Percentiles rank a stretch among this genome's conserved stretches.
Conservation (phyloP, 257 asterid genomes). For the Solanum appendiculatum region DNA sequence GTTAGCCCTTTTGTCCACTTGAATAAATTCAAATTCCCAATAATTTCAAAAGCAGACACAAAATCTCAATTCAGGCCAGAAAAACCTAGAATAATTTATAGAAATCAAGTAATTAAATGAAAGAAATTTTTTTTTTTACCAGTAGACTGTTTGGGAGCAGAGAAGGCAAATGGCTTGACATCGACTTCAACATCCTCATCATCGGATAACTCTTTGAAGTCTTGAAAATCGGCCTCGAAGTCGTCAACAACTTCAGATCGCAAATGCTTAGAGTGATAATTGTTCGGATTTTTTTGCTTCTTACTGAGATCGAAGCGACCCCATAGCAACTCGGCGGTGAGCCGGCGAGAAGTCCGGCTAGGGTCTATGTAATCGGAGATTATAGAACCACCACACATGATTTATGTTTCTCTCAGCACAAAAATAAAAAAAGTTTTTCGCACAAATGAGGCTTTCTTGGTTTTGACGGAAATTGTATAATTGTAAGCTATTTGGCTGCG, state of each 20-base stretch:
- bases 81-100: background rate
- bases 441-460: background rate
- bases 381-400: constrained; percentile 94
- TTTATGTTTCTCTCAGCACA: background rate
- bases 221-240: constrained; percentile 14
- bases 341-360: constrained; percentile 49
- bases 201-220: constrained; percentile 2
- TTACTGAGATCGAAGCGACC: constrained; percentile 38
- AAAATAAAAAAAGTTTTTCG: background rate
- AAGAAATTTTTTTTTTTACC: background rate
- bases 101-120: background rate
- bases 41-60: background rate
- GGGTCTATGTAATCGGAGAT: constrained; percentile 52
- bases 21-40: background rate
- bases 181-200: background rate
- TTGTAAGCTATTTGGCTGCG: background rate
- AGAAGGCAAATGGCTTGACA: background rate
- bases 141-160: background rate
- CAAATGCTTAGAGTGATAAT: constrained; percentile 37
- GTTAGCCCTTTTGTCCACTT: background rate
- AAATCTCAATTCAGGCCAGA: background rate
- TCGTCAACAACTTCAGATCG: constrained; percentile 2
- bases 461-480: background rate
- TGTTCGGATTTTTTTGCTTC: constrained; percentile 25
- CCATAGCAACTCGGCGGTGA: constrained; percentile 85